phyloP scores from a whole-genome alignment of 805 yeast species.

The Scheffersomyces stipitis region DNA sequence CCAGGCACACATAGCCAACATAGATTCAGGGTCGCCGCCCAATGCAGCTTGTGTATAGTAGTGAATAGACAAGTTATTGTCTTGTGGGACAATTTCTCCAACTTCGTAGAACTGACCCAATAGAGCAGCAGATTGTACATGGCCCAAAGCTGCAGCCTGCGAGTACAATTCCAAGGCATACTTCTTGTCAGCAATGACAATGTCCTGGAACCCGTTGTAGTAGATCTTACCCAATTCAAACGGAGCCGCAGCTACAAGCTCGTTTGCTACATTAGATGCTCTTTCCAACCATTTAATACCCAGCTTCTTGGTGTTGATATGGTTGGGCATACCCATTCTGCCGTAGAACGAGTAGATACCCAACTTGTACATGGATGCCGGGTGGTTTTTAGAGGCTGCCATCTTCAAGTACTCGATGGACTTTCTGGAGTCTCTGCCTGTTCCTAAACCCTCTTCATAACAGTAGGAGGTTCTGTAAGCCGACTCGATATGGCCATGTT shows the following conservation, averaged over 20 bases:
- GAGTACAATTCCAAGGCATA: slow-evolving; percentile 86
- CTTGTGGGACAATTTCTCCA: slow-evolving; percentile 74
- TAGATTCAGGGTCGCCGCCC: slow-evolving; percentile 83
- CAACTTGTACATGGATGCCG: slow-evolving; percentile 94
- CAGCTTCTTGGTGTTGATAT: slow-evolving; percentile 68
- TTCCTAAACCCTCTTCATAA: slow-evolving; percentile 92
- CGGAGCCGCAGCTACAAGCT: slow-evolving; percentile 88
- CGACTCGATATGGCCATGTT: slow-evolving; percentile 88
- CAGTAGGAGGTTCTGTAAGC: slow-evolving; percentile 91
- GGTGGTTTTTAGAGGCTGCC: slow-evolving; percentile 90
- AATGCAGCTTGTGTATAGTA: slow-evolving; percentile 90
- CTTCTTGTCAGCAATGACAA: slow-evolving; percentile 76
- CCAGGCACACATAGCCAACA: slow-evolving; percentile 97
- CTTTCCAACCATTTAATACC: slow-evolving; percentile 93
- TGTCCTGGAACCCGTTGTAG: slow-evolving; percentile 80
- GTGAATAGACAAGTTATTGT: slow-evolving; percentile 82
- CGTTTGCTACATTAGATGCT: slow-evolving; percentile 82
- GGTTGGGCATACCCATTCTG: slow-evolving; percentile 75
- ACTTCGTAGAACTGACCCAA: slow-evolving; percentile 83
- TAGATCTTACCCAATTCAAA: slow-evolving; percentile 86
- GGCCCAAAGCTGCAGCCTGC: slow-evolving; percentile 87
- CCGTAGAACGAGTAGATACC: slow-evolving; percentile 86
- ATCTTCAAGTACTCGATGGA: slow-evolving; percentile 78
- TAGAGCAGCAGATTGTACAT: slow-evolving; percentile 72
- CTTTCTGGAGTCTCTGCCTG: slow-evolving; percentile 82